Evolutionary conservation across 1,284 basidiomycete genomes (phyloP).

Genomic region (Bondarzewia mesenterica): DNA sequence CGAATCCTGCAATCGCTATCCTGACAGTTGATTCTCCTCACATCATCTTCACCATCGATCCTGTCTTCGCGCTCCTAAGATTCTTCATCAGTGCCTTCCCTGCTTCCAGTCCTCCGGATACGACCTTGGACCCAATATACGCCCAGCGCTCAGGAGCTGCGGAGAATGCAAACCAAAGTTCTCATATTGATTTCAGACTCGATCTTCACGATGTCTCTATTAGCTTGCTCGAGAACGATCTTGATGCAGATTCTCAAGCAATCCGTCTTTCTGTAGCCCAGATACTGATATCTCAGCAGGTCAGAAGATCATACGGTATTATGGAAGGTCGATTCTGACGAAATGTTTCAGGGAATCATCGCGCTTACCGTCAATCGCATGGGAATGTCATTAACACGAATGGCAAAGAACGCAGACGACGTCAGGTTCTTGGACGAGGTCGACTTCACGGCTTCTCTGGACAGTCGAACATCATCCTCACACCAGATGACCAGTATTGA

Average conservation of each 20-base stretch:
- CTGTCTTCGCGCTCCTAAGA: constrained; percentile 80
- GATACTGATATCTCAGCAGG: constrained; percentile 90
- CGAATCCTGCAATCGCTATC: constrained; percentile 63
- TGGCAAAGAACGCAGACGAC: constrained; percentile 80
- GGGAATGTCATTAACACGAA: constrained; percentile 91
- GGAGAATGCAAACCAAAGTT: constrained; percentile 15
- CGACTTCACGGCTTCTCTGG: constrained; percentile 82
- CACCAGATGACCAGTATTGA: constrained; percentile 85
- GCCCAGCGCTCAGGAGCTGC: constrained; percentile 11
- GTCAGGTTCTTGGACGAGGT: constrained; percentile 93
- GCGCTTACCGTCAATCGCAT: constrained; percentile 78
- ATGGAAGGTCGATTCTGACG: neutral
- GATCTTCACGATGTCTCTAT: constrained; percentile 92
- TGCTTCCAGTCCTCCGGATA: constrained; percentile 13
- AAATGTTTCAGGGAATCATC: constrained; percentile 54
- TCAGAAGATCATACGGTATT: constrained; percentile 19
- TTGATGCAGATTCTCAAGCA: constrained; percentile 76
- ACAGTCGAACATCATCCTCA: constrained; percentile 67
- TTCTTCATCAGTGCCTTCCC: constrained; percentile 74
- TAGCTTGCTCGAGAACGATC: constrained; percentile 84
- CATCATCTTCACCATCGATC: constrained; percentile 91
- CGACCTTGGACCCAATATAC: constrained; percentile 17
- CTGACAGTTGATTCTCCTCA: constrained; percentile 91
- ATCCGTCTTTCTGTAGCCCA: constrained; percentile 84
- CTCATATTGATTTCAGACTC: constrained; percentile 59